phyloP scores from a whole-genome alignment of 2,329 filamentous ascomycete genomes.

The Monosporascus cannonballus region DNA sequence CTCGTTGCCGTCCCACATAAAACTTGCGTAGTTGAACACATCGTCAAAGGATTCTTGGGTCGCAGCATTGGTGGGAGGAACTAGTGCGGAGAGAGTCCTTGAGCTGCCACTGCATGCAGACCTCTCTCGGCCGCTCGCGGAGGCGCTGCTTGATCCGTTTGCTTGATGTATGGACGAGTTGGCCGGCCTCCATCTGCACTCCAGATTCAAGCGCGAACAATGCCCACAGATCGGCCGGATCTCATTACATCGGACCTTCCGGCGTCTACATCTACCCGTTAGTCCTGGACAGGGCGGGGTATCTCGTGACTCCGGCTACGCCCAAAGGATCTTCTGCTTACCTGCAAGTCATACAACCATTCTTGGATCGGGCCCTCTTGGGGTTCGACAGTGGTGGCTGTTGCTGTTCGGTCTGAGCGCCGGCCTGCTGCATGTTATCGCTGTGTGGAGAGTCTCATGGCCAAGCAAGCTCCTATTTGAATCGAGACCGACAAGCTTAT shows the following conservation, averaged over 20 bases:
- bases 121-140: conserved; percentile 1
- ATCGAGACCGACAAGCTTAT: neutral
- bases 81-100: conserved; percentile 1
- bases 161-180: conserved; percentile 17
- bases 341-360: conserved; percentile 43
- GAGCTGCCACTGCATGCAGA: conserved; percentile 4
- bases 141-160: neutral
- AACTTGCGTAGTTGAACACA: conserved; percentile 41
- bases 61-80: conserved; percentile 9
- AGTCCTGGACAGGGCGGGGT: neutral
- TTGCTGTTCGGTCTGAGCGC: conserved; percentile 1
- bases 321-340: conserved; percentile 9
- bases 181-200: conserved; percentile 42
- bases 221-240: conserved; percentile 45
- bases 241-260: conserved; percentile 51
- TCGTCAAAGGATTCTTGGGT: conserved; percentile 27
- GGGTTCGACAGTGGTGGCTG: neutral
- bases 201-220: conserved; percentile 46
- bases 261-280: conserved; percentile 29
- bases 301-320: too few species aligned
- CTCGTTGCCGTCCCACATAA: conserved; percentile 39
- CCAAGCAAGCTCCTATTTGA: neutral
- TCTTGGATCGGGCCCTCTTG: conserved; percentile 23
- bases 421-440: conserved; percentile 4
- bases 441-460: neutral